Evolutionary conservation across 208 protist genomes (phyloP), one percentile per base, ranked within the genome.

Genomic region (Novymonas esmeraldas): DNA sequence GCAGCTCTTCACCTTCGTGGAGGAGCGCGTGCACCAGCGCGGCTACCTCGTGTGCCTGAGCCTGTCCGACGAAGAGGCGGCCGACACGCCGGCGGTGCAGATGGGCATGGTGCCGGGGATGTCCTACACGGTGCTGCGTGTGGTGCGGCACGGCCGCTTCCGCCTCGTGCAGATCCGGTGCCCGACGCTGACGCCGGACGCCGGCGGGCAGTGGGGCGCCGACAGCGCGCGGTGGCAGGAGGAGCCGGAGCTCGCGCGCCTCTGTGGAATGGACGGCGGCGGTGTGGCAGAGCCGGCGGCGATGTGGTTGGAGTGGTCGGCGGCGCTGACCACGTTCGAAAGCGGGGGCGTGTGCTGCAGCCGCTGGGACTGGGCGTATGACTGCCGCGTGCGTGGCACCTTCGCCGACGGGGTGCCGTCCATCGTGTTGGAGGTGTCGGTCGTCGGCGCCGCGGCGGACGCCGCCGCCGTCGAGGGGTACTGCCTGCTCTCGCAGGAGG

Each of bases 271-370:
- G 33, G 31, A 46, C n/a, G 64, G 57, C 36, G 70, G 64, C 28
- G 61, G 50, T 6, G 64, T 3, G 20, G n/a, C 14, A 2, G 34
- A 58, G 33, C 38, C 68, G 0, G 78, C 50, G 41, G 44, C 44
- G 10, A 45, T 92, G 46, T 94, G 79, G 79, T 45, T 94, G 33
- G 80, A 79, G 38, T 89, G 79, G 85, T 58, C 39, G 28, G 83
- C 90, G 49, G 82, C 71, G 50, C 45, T 84, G 31, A 10, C 59
- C 10, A 69, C 77, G 20, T 94, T 94, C 63, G 81, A 87, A 42
- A 79, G 81, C n/a, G 80, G 79, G 33, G 72, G 81, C 14, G 74
- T 90, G 31, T 86, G 64, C 74, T 79, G 74, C 76, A 69, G 39
- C 3, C 62, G 58, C 57, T 70, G 48, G 24, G 26, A 41, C 24